Conservation (phyloP, 179 eudicot species). For the Corrigiola litoralis region DNA sequence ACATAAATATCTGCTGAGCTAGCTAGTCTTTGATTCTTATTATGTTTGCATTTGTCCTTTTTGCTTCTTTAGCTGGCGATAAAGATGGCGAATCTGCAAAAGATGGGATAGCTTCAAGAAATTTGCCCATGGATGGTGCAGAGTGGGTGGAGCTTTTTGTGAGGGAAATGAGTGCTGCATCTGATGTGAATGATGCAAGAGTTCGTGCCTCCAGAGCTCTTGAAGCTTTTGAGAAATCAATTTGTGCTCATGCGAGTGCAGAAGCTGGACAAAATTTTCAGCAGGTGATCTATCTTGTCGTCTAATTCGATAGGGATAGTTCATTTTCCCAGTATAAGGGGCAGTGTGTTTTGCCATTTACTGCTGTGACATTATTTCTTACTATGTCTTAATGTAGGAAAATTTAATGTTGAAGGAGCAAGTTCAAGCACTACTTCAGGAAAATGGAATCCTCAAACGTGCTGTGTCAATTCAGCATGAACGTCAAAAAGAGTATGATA, state of each 20-base stretch:
- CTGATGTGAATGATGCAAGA: slow-evolving; percentile 42
- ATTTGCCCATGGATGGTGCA: slow-evolving; percentile 27
- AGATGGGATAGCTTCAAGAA: slow-evolving; percentile 18
- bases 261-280: slow-evolving; percentile 29
- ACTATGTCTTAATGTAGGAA: slow-evolving; percentile 24
- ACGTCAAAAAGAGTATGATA: slow-evolving; percentile 42
- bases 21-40: not conserved
- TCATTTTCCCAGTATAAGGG: not conserved
- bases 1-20: no score
- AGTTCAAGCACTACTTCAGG: slow-evolving; percentile 32
- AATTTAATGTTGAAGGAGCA: slow-evolving; percentile 33
- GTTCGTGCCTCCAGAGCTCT: slow-evolving; percentile 43
- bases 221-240: slow-evolving; percentile 41
- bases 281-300: slow-evolving; percentile 25
- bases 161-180: slow-evolving; percentile 39
- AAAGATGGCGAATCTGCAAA: slow-evolving; percentile 18
- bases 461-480: slow-evolving; percentile 49
- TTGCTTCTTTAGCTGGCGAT: slow-evolving; percentile 17
- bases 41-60: not conserved
- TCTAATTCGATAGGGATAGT: not conserved
- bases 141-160: slow-evolving; percentile 52
- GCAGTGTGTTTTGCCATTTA: not conserved
- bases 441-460: slow-evolving; percentile 40
- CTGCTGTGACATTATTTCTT: not conserved
- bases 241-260: slow-evolving; percentile 26